Evolutionary conservation across 345 rosid species (phyloP), one percentile per base, ranked within the genome.

Genomic region (Sisymbrium altissimum): DNA sequence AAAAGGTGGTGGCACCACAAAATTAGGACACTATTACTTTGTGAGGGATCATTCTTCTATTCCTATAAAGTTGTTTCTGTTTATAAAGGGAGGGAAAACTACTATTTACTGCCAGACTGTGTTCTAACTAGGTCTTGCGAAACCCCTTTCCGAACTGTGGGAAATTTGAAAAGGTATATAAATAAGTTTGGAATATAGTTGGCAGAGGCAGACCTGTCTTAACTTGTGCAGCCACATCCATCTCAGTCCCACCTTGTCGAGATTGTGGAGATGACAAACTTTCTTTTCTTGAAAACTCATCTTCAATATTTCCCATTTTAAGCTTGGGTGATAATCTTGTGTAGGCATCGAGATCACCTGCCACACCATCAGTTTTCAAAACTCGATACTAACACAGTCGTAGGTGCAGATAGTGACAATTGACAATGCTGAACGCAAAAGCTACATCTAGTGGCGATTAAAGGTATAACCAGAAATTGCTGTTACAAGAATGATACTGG

Each of bases 341-440:
- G 80, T 88, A 95, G 68, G 86, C 83, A 68, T 91, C 99, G 76
- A 89, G 74, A 83, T 88, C 91, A 74, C 86, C 99, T 95, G 89
- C 55, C 46, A 76, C 70, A 76, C 61, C 45, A 79, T 25, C 30
- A 15, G 38, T 19, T 72, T 59, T 39, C 55, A 54, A 7, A 12
- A 30, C 56, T 54, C 38, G 2, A 23, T 73, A 59, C 48, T 40
- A 40, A 55, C 35, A 57, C 15, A 38, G 43, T 64, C 27, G 39
- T 13, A 6, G 11, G 62, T 38, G 56, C 4, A 18, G 7, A 56
- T 65, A 44, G 49, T 73, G 35, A 66, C 15, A 64, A 30, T 27
- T 58, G 78, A 36, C 11, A 35, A 56, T 44, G 58, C 40, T 56
- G 72, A 73, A 73, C 7, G 23, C 71, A 57, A 38, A 48, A 64